phyloP scores from a whole-genome alignment of 2,329 filamentous ascomycete species.

The Tolypocladium endophyticum region DNA sequence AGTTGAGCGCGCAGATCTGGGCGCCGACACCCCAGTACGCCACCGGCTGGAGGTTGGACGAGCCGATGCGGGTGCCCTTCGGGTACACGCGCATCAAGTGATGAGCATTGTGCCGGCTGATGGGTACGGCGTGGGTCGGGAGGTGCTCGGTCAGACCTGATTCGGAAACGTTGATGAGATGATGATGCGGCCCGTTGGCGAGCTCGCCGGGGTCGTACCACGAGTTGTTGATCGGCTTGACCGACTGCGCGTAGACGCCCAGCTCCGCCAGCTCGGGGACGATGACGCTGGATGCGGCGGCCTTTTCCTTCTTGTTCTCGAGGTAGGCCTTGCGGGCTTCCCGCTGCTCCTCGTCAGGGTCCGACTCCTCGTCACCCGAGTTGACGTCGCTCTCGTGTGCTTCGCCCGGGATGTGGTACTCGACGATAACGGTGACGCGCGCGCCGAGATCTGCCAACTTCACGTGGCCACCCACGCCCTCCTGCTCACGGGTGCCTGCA shows the following conservation, averaged over 20 bases:
- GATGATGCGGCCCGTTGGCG: slow-evolving; percentile 50
- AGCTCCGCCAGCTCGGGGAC: slow-evolving; percentile 55
- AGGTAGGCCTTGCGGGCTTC: slow-evolving; percentile 42
- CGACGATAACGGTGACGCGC: slow-evolving; percentile 57
- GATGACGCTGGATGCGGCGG: slow-evolving; percentile 36
- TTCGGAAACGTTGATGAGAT: slow-evolving; percentile 61
- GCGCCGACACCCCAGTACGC: slow-evolving; percentile 58
- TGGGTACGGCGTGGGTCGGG: slow-evolving; percentile 31
- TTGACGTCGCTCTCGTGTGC: slow-evolving; percentile 25
- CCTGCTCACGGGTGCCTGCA: slow-evolving; percentile 45
- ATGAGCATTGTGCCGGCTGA: slow-evolving; percentile 49
- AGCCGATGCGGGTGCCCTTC: slow-evolving; percentile 59
- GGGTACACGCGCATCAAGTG: slow-evolving; percentile 63
- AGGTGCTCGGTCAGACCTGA: slow-evolving; percentile 43
- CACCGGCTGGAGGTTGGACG: slow-evolving; percentile 51
- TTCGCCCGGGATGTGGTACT: slow-evolving; percentile 51
- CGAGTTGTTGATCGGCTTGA: slow-evolving; percentile 55
- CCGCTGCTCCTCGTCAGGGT: slow-evolving; percentile 32
- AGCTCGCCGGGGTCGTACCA: slow-evolving; percentile 46
- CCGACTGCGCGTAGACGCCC: slow-evolving; percentile 59
- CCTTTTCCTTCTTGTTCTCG: slow-evolving; percentile 40
- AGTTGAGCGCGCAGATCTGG: slow-evolving; percentile 60
- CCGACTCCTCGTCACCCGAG: slow-evolving; percentile 23
- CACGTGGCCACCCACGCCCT: slow-evolving; percentile 40
- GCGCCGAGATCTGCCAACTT: slow-evolving; percentile 47